Evolutionary conservation across 2,329 filamentous ascomycete species (phyloP).

Genomic region (Colletotrichum somersetense): DNA sequence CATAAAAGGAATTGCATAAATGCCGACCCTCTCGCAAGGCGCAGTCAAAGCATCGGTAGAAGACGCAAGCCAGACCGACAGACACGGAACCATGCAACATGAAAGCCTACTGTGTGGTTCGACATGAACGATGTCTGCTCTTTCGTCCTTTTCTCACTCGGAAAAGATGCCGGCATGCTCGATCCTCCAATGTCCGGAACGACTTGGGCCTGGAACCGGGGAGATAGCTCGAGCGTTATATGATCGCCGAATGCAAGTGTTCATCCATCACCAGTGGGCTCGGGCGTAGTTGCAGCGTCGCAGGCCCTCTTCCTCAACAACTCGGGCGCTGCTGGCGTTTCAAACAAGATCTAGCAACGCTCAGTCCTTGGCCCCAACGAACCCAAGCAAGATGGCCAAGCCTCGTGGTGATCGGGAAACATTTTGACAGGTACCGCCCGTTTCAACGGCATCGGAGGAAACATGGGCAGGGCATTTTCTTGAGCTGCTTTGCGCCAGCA

Average conservation of each 20-base stretch:
- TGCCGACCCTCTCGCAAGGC: no score
- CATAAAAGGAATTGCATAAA: no score
- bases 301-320: constrained; percentile 10
- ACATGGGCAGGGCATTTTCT: background rate
- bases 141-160: background rate
- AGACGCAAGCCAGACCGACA: background rate
- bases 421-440: constrained; percentile 21
- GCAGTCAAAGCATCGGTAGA: background rate
- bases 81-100: background rate
- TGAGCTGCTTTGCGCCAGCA: background rate
- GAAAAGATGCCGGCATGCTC: background rate
- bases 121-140: background rate
- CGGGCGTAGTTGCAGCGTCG: background rate
- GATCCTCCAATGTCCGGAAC: background rate
- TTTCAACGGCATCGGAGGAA: constrained; percentile 4
- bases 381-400: constrained; percentile 26
- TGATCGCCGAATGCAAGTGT: background rate
- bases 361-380: constrained; percentile 9
- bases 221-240: background rate
- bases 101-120: background rate
- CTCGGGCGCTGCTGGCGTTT: constrained; percentile 18
- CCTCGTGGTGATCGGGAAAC: constrained; percentile 12
- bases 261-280: constrained; percentile 12
- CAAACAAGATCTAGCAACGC: constrained; percentile 12
- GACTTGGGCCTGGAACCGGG: background rate